Evolutionary conservation across 1,284 basidiomycete species (phyloP).

Genomic region (Hypsizygus ulmarius): DNA sequence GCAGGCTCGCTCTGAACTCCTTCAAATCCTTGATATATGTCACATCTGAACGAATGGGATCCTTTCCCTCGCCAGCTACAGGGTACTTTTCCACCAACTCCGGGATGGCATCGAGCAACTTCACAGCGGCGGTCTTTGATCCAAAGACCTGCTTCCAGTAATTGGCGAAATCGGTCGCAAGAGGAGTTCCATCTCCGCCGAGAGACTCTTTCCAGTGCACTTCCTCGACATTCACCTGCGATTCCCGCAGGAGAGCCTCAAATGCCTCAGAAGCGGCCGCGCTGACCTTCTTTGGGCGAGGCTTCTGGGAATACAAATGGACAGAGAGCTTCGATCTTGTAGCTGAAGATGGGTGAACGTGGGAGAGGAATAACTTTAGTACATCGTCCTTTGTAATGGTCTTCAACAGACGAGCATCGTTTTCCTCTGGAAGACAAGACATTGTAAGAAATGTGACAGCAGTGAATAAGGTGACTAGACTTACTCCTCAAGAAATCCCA

Average conservation of each 20-base stretch:
- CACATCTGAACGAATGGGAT: slow-evolving; percentile 48
- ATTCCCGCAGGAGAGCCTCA: slow-evolving; percentile 49
- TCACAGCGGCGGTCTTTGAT: slow-evolving; percentile 28
- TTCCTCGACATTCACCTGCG: slow-evolving; percentile 53
- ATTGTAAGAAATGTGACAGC: slow-evolving; percentile 6
- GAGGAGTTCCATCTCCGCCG: slow-evolving; percentile 35
- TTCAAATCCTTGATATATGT: slow-evolving; percentile 69
- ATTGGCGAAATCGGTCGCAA: slow-evolving; percentile 42
- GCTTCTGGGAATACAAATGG: slow-evolving; percentile 74
- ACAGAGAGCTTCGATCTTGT: slow-evolving; percentile 79
- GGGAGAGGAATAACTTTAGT: slow-evolving; percentile 67
- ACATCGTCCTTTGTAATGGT: slow-evolving; percentile 77
- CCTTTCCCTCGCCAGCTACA: slow-evolving; percentile 46
- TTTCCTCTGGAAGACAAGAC: slow-evolving; percentile 43
- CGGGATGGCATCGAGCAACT: slow-evolving; percentile 52
- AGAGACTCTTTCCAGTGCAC: slow-evolving; percentile 59
- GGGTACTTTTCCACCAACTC: slow-evolving; percentile 54
- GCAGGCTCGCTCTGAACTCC: slow-evolving; percentile 66
- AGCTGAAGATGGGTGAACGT: slow-evolving; percentile 69
- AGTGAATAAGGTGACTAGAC: slow-evolving; percentile 13
- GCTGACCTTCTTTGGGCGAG: slow-evolving; percentile 61
- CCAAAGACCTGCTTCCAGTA: slow-evolving; percentile 40
- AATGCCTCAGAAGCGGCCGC: slow-evolving; percentile 65
- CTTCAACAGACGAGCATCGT: slow-evolving; percentile 65
- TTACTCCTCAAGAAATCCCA: slow-evolving; percentile 67